These are phyloP conservation scores for Mrakia frigida DNA, from an alignment of 768 basidiomycete species.

Conservation along the genomic window DNA sequence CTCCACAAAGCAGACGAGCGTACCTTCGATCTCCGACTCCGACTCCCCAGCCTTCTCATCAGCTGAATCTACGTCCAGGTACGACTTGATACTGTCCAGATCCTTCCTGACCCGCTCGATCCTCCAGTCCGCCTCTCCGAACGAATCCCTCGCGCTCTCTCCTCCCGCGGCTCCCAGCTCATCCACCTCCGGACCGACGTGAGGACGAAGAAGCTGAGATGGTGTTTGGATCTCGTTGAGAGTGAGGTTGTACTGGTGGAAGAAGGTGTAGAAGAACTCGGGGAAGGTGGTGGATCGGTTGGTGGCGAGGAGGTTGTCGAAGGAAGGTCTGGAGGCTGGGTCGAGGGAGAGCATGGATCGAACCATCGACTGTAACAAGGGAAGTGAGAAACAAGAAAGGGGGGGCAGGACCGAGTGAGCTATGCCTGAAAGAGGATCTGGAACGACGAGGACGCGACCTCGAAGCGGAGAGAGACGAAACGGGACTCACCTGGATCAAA, in stretches of 20 bases:
- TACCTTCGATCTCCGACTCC: not conserved
- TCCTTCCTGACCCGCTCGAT: slow-evolving; percentile 16
- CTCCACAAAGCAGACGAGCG: not conserved
- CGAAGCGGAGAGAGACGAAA: not conserved
- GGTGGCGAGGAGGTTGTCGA: slow-evolving; percentile 68
- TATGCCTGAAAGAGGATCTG: slow-evolving; percentile 34
- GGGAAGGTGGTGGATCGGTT: slow-evolving; percentile 78
- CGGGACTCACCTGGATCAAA: slow-evolving; percentile 64
- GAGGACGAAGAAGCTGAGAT: slow-evolving; percentile 48
- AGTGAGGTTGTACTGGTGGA: slow-evolving; percentile 80
- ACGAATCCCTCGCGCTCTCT: slow-evolving; percentile 44
- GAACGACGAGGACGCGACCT: not conserved
- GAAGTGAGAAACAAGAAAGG: no score
- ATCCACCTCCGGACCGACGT: slow-evolving; percentile 9
- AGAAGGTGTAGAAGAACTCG: slow-evolving; percentile 88
- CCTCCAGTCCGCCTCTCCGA: slow-evolving; percentile 15
- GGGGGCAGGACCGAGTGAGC: not conserved
- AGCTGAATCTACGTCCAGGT: slow-evolving; percentile 13
- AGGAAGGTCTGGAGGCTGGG: slow-evolving; percentile 68
- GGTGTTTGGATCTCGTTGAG: slow-evolving; percentile 60
- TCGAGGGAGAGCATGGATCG: slow-evolving; percentile 84
- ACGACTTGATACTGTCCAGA: slow-evolving; percentile 19
- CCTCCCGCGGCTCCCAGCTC: slow-evolving; percentile 41
- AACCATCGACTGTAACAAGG: slow-evolving; percentile 83
- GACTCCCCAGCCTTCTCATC: not conserved